Evolutionary conservation across 1,284 basidiomycete genomes (phyloP).

Genomic region (Ganoderma lingzhi): DNA sequence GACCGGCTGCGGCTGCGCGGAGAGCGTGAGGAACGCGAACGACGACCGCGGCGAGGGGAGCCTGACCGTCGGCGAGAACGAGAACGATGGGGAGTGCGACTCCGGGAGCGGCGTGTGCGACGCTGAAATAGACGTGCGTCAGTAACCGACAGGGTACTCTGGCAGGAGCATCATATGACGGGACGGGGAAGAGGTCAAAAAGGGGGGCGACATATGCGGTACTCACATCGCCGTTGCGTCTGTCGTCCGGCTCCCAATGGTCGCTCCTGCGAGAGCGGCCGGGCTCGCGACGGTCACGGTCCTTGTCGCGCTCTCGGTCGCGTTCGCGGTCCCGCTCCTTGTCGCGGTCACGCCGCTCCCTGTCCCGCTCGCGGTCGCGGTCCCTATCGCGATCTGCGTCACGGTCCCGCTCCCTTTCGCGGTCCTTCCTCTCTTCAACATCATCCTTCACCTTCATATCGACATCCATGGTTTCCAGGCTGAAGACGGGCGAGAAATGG

Average conservation of each 20-base stretch:
- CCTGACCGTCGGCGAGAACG: conserved; percentile 45
- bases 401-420: conserved; percentile 49
- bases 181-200: not conserved
- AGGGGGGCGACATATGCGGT: conserved; percentile 25
- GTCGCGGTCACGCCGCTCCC: conserved; percentile 39
- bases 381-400: conserved; percentile 56
- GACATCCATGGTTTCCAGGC: conserved; percentile 72
- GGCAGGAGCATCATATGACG: conserved; percentile 9
- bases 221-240: conserved; percentile 69
- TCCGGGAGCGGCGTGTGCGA: conserved; percentile 53
- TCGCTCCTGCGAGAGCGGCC: conserved; percentile 62
- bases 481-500: not conserved
- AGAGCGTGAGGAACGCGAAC: conserved; percentile 67
- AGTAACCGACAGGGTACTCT: conserved; percentile 27
- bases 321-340: conserved; percentile 12
- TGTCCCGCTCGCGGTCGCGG: conserved; percentile 37
- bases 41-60: conserved; percentile 59
- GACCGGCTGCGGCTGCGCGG: conserved; percentile 54
- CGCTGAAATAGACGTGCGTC: conserved; percentile 46
- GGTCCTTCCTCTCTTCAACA: conserved; percentile 59
- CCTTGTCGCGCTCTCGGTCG: conserved; percentile 47
- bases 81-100: conserved; percentile 52
- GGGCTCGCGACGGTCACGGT: conserved; percentile 57
- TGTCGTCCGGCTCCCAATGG: conserved; percentile 82
- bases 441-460: conserved; percentile 83